Evolutionary conservation across 805 yeast genomes (phyloP).

Genomic region (Lipomyces anomalus): DNA sequence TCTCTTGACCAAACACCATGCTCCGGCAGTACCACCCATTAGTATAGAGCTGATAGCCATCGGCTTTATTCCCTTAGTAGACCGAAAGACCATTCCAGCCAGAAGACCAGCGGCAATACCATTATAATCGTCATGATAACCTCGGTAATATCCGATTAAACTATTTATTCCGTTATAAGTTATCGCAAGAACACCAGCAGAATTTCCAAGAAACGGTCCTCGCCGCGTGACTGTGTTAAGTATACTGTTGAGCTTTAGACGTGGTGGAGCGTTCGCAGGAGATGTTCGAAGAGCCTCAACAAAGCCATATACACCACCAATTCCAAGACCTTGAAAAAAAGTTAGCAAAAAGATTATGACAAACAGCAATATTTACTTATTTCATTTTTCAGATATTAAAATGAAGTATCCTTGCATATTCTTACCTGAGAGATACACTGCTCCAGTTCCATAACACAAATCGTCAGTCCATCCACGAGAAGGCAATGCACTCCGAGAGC

Average conservation of each 20-base stretch:
- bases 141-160: slow-evolving; percentile 64
- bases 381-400: too few species aligned
- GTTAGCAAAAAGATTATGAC: too few species aligned
- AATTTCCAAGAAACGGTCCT: slow-evolving; percentile 94
- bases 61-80: slow-evolving; percentile 78
- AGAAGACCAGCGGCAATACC: slow-evolving; percentile 85
- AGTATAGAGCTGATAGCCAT: slow-evolving; percentile 76
- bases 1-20: slow-evolving; percentile 13
- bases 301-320: slow-evolving; percentile 86
- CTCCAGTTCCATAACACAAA: slow-evolving; percentile 95
- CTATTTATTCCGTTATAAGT: slow-evolving; percentile 82
- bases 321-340: slow-evolving; percentile 53
- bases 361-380: too few species aligned
- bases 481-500: slow-evolving; percentile 84
- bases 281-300: slow-evolving; percentile 77
- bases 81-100: slow-evolving; percentile 86
- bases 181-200: slow-evolving; percentile 89
- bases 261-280: slow-evolving; percentile 70
- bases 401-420: too few species aligned
- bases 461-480: slow-evolving; percentile 98
- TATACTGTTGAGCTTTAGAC: slow-evolving; percentile 79
- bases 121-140: slow-evolving; percentile 80
- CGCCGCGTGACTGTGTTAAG: slow-evolving; percentile 88
- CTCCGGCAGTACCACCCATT: slow-evolving; percentile 20
- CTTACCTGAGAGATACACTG: slow-evolving; percentile 63